These are phyloP conservation scores for Nemania diffusa DNA, from an alignment of 2,329 filamentous ascomycete genomes.

Conservation along the genomic window DNA sequence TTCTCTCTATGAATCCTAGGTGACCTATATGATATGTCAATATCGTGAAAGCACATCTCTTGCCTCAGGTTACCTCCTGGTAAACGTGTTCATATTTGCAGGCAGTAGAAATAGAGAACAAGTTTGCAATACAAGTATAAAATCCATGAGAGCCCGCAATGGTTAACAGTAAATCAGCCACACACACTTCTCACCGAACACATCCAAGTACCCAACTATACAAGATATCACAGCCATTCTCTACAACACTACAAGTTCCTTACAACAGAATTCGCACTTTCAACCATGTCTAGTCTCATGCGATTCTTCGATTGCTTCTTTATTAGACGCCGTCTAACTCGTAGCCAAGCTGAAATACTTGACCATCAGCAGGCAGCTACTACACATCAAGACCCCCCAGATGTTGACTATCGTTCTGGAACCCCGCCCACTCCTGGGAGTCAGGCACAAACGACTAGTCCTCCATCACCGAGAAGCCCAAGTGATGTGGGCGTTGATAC, in stretches of 20 bases:
- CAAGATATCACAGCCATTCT: background rate
- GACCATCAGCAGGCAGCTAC: background rate
- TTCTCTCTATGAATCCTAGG: background rate
- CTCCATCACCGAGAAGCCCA: background rate
- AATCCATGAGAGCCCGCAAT: background rate
- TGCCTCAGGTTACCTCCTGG: background rate
- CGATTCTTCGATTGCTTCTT: constrained; percentile 4
- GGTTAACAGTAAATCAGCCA: background rate
- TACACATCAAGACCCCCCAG: no score
- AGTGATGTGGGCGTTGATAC: background rate
- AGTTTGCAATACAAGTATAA: background rate
- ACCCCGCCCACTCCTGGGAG: background rate
- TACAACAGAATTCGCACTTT: background rate
- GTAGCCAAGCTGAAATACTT: background rate
- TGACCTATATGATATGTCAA: constrained; percentile 2
- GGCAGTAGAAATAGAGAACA: no score
- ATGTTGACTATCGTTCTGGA: background rate
- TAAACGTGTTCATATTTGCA: background rate
- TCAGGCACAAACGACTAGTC: background rate
- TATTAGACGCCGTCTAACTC: background rate
- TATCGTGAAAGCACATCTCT: background rate
- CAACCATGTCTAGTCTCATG: background rate
- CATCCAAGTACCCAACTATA: background rate
- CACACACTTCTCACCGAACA: background rate
- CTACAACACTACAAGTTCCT: background rate